Evolutionary conservation across 768 basidiomycete genomes (phyloP).

Genomic region (Tylopilus sp.): DNA sequence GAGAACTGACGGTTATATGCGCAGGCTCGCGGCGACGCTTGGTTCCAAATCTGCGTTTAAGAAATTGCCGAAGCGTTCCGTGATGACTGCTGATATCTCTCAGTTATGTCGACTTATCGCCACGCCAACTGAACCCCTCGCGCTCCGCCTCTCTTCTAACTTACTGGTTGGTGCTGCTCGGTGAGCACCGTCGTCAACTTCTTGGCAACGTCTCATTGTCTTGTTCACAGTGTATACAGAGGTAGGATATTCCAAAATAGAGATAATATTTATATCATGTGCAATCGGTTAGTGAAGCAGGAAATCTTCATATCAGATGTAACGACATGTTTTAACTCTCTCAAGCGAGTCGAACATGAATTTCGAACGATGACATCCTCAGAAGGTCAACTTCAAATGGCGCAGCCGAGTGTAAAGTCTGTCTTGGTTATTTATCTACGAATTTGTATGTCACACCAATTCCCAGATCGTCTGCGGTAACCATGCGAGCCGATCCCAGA

Average conservation of each 20-base stretch:
- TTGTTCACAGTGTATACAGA: slow-evolving; percentile 44
- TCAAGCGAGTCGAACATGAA: slow-evolving; percentile 78
- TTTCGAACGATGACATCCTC: slow-evolving; percentile 43
- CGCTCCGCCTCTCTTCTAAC: slow-evolving; percentile 82
- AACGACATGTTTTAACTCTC: slow-evolving; percentile 65
- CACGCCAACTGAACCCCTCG: slow-evolving; percentile 82
- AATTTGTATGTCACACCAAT: not conserved
- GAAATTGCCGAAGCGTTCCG: slow-evolving; percentile 77
- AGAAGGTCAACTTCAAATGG: slow-evolving; percentile 65
- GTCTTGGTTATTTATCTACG: slow-evolving; percentile 11
- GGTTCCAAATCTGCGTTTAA: slow-evolving; percentile 86
- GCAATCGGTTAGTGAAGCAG: slow-evolving; percentile 62
- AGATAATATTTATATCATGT: not conserved
- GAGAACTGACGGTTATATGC: slow-evolving; percentile 10
- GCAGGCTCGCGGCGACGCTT: slow-evolving; percentile 87
- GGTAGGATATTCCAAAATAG: slow-evolving; percentile 24
- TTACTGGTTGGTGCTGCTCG: slow-evolving; percentile 87
- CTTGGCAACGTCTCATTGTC: not conserved
- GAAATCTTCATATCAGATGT: slow-evolving; percentile 82
- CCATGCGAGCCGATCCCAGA: slow-evolving; percentile 49
- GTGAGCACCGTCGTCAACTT: slow-evolving; percentile 39
- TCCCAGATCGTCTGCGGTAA: slow-evolving; percentile 48
- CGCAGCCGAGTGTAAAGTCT: slow-evolving; percentile 62
- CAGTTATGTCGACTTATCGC: slow-evolving; percentile 79
- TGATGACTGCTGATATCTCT: slow-evolving; percentile 80